Evolutionary conservation across 441 rosid species (phyloP), one percentile per base, ranked within the genome.

Genomic region (Croton setiger): DNA sequence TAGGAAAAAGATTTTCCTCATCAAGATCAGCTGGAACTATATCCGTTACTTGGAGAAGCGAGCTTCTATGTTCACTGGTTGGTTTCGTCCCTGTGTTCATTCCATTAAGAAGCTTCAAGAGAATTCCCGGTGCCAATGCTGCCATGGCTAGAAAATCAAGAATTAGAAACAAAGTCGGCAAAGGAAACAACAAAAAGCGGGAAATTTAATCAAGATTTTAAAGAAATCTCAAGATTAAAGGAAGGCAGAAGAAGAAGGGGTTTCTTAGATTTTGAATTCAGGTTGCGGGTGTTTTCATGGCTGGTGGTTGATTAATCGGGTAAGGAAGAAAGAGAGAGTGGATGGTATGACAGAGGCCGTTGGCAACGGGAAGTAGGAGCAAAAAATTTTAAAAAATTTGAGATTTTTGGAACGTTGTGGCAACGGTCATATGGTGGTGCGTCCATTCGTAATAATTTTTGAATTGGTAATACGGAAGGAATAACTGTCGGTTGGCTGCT

Each of bases 1-100:
- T 85, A 4, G 99, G 97, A 78, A 86, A 82, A 41, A 94, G 96
- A 70, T 76, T 86, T 79, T 90, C 88, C 85, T 90, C 97, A 68
- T 92, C 99, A 13, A 94, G 99, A 65, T 92, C 96, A 18, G 89
- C 85, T 0, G 98, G 99, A 39, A 94, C 98, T 9, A 94, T 94
- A 70, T 92, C 99, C 0, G 97, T 90, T 43, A 94, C 94, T 60
- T 94, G 99, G 45, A 92, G 71, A 36, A 94, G 79, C 17, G 98
- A 88, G 79, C 85, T 90, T 67, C 98, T 79, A 79, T 94, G 94
- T 71, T 92, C 97, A 41, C 90, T 73, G 0, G 99, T 94, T 20
- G 97, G 81, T 78, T 88, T 92, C 23, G 81, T 85, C 33, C 98
- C 98, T 2, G 86, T 85, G 75, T 82, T 86, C 99, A 94, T 90